Base-by-base conservation (phyloP, 2,329 filamentous ascomycete genomes). In the Colletotrichum sidae region DNA sequence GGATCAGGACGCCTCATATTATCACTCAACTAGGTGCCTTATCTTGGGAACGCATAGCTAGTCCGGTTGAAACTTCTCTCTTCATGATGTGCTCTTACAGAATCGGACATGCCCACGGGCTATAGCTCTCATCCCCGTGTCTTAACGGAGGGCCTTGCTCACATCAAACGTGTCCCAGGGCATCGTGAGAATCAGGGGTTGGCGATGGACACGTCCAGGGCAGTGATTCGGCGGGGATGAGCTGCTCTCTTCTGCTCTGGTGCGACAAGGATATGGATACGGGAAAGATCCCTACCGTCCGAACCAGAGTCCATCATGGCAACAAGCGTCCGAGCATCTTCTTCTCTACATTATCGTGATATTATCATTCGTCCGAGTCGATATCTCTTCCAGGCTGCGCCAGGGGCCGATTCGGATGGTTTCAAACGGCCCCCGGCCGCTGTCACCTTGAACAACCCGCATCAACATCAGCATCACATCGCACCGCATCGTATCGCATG, bases 141-240 rank as follows among this genome's bases (percentile, higher is more conserved):
- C 42, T 25, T 52, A 47, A 39, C 46, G 38, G 25, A 9, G 25
- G 25, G 25, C 5, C 25, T 25, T 41, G 46, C 58, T 45, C 58
- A 65, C 58, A 65, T 62, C 62, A 65, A 65, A 65, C 62, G 39
- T 39, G 35, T 35, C 37, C 41, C 62, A 52, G 47, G 46, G 53
- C 17, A 42, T 41, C 35, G 54, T 25, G 25, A 7, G 33, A 52
- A 46, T 46, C 44, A 56, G 62, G 62, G 61, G 46, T 8, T 9
- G 9, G 58, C 10, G 47, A 37, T 49, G 35, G 39, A 13, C 38
- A 25, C 38, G 38, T 10, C 38, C 38, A 41, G 9, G 38, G 38
- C 9, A 9, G 38, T 25, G 25, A 25, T 25, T 25, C 25, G 25
- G 25, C 25, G 25, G 11, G 15, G 15, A 39, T 15, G 50, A 50